Evolutionary conservation across 805 yeast genomes (phyloP).

Genomic region (Candida orba): DNA sequence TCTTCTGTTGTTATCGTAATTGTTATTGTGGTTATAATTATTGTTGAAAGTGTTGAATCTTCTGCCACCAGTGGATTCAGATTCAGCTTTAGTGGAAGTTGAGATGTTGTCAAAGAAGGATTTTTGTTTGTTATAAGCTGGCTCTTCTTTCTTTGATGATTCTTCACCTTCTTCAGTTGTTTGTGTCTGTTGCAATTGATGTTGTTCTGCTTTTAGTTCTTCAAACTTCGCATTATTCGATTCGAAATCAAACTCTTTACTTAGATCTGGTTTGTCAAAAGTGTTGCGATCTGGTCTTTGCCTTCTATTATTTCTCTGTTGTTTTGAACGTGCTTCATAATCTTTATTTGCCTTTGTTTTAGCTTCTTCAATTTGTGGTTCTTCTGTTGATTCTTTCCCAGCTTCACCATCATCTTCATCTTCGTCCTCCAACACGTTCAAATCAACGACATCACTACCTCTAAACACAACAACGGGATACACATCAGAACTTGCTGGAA

Average conservation of each 20-base stretch:
- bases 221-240: conserved; percentile 65
- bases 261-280: conserved; percentile 28
- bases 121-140: conserved; percentile 63
- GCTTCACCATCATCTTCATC: conserved; percentile 2
- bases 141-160: conserved; percentile 5
- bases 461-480: conserved; percentile 77
- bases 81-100: conserved; percentile 42
- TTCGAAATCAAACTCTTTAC: conserved; percentile 66
- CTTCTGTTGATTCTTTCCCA: background rate
- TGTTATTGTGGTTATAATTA: conserved; percentile 12
- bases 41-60: conserved; percentile 13
- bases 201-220: conserved; percentile 30
- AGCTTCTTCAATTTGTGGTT: background rate
- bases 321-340: background rate
- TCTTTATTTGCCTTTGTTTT: too few relatives aligned
- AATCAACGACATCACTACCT: conserved; percentile 88
- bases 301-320: conserved; percentile 4
- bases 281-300: background rate
- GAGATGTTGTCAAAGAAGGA: conserved; percentile 89
- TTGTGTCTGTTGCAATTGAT: too few relatives aligned
- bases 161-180: conserved; percentile 16
- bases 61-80: conserved; percentile 23
- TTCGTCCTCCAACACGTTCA: conserved; percentile 66
- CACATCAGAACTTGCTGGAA: conserved; percentile 58
- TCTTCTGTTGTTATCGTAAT: conserved; percentile 1